A percentile compares a stretch with the other conserved stretches of the same genome.
Evolutionary conservation across 345 rosid species (phyloP).

Genomic region (Salix caprea): DNA sequence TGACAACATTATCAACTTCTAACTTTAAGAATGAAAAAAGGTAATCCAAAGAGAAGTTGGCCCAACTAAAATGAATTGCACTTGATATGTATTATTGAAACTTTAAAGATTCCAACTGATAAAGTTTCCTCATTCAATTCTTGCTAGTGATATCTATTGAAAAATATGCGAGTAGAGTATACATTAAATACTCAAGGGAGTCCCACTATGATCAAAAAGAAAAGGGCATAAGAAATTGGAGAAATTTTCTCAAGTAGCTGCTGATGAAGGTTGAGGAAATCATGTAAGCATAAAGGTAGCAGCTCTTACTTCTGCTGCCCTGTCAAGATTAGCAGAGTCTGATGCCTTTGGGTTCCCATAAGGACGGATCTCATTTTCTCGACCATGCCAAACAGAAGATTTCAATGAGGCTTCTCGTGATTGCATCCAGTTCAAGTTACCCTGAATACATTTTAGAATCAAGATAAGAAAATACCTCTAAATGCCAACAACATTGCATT

Average conservation of each 20-base stretch:
- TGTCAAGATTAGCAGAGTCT: constrained; percentile 95
- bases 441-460: constrained; percentile 43
- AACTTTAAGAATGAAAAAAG: not conserved
- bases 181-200: not conserved
- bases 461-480: constrained; percentile 2
- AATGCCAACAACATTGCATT: not conserved
- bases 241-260: not conserved
- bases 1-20: not conserved
- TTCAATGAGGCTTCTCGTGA: constrained; percentile 86
- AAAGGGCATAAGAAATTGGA: not conserved
- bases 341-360: constrained; percentile 93
- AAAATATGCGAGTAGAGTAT: not conserved
- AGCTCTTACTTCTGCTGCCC: constrained; percentile 86
- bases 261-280: not conserved
- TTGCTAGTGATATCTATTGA: not conserved
- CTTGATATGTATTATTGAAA: not conserved
- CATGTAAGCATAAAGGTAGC: constrained; percentile 1
- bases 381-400: constrained; percentile 92
- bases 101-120: not conserved
- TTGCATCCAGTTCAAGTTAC: constrained; percentile 99
- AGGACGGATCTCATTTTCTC: constrained; percentile 95
- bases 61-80: not conserved
- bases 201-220: not conserved
- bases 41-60: not conserved
- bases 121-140: not conserved